Base-by-base conservation (phyloP, 2,329 filamentous ascomycete species). In the Botrytis deweyae region DNA sequence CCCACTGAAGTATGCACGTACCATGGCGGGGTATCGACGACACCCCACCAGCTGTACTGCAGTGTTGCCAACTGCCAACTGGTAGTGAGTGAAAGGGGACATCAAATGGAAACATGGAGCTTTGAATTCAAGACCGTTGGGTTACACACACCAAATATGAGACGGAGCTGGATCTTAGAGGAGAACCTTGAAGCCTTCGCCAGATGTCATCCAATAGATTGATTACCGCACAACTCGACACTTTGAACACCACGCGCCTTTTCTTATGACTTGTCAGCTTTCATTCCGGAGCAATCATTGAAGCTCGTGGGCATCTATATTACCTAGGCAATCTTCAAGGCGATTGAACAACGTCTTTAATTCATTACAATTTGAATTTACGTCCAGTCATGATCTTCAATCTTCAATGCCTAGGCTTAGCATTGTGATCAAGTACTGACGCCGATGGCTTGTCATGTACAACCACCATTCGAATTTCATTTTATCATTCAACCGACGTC, bases 221-320 rank as follows among this genome's bases (percentile, higher is more conserved):
- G 29, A 18, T 64, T 10, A 25, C 44, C 49, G 36, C 49, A 58
- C 18, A 14, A 58, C 18, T 42, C 38, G 22, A 67, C 33, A 12
- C 33, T 52, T 49, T 14, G 25, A 58, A 58, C 44, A 55, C 59
- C 70, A 72, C 70, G 44, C 70, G 61, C 70, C 42, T 72, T n/a
- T 40, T 66, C 70, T 66, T 72, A 72, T 72, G 70, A 72, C 70
- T 66, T 55, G 70, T 72, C 70, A 52, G 46, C 59, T 72, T 72
- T 72, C 61, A 44, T 72, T 72, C 70, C 61, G 20, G 33, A 36
- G 44, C 70, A 66, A 72, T 72, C 70, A 66, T 72, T 36, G 18
- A 66, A 66, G 59, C 61, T 42, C 61, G 70, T 72, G 70, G 38
- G 49, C 33, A 42, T 40, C 44, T 22, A 14, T 38, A 10, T 38